These are phyloP conservation scores for Aureobasidium mangrovei DNA, from an alignment of 2,329 filamentous ascomycete species.

Conservation along the genomic window DNA sequence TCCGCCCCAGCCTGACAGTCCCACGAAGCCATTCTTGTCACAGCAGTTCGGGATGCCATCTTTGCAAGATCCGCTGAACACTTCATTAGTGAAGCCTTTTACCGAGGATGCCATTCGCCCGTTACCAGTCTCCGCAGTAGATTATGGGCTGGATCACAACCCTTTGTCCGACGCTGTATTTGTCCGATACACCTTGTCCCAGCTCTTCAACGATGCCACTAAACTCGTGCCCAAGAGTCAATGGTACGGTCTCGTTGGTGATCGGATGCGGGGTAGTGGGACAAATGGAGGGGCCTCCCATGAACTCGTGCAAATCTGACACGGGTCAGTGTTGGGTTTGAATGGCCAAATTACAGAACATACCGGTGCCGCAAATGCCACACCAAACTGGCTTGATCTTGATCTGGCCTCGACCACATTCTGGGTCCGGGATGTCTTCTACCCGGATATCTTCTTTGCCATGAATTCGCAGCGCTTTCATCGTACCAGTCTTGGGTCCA, in stretches of 20 bases:
- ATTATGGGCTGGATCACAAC: constrained; percentile 47
- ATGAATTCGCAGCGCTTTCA: constrained; percentile 32
- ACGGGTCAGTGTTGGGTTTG: not conserved
- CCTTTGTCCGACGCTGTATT: constrained; percentile 39
- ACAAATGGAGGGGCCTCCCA: constrained; percentile 32
- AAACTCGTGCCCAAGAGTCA: constrained; percentile 48
- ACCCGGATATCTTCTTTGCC: constrained; percentile 29
- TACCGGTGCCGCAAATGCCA: constrained; percentile 25
- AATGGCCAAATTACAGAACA: not conserved
- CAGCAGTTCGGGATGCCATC: constrained; percentile 47
- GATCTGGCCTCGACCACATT: constrained; percentile 28
- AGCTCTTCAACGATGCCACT: constrained; percentile 44
- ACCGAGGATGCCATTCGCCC: too few species aligned
- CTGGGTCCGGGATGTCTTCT: constrained; percentile 27
- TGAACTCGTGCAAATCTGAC: constrained; percentile 27
- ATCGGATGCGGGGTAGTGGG: constrained; percentile 47
- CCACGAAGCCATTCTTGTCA: constrained; percentile 46
- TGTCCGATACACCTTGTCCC: constrained; percentile 39
- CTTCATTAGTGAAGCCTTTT: too few species aligned
- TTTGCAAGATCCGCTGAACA: constrained; percentile 35
- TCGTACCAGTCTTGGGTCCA: constrained; percentile 14
- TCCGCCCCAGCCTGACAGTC: constrained; percentile 45
- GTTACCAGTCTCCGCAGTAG: constrained; percentile 41
- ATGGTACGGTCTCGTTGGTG: constrained; percentile 42
- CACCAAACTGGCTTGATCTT: constrained; percentile 31